phyloP scores from a whole-genome alignment of 2,329 filamentous ascomycete species.

The Leptographium wingfieldii region DNA sequence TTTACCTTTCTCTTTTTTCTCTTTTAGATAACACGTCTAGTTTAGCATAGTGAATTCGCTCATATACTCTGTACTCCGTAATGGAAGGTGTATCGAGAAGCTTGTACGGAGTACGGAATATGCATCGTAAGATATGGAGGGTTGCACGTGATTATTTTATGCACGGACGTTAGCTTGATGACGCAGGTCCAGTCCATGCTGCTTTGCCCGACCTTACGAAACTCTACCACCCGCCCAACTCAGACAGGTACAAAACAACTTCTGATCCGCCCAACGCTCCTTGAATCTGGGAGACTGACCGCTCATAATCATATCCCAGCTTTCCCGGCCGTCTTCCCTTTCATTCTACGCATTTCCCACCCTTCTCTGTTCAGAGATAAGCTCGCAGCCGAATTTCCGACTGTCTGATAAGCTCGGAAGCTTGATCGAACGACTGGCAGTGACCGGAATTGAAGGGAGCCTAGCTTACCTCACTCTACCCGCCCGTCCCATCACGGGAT shows the following conservation, averaged over 20 bases:
- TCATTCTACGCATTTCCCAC: background rate
- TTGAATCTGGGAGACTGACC: background rate
- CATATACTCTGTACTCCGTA: too few species aligned
- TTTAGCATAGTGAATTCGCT: too few species aligned
- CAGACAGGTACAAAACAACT: background rate
- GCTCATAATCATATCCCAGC: background rate
- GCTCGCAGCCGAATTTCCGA: background rate
- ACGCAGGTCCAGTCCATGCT: background rate
- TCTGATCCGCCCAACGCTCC: background rate
- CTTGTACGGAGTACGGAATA: too few species aligned
- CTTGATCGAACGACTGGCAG: background rate
- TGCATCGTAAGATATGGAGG: too few species aligned
- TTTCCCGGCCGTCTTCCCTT: background rate
- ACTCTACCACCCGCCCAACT: background rate
- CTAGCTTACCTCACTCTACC: background rate
- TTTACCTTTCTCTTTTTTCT: background rate
- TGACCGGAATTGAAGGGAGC: background rate
- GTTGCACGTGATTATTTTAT: too few species aligned
- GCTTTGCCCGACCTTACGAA: background rate
- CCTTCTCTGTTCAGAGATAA: background rate
- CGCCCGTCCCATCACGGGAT: background rate
- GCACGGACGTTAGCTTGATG: background rate
- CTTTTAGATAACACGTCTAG: background rate
- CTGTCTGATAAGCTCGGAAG: background rate
- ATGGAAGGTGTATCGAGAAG: too few species aligned